These are phyloP conservation scores for Botryotinia globosa DNA, from an alignment of 2,329 filamentous ascomycete species.

Conservation along the genomic window DNA sequence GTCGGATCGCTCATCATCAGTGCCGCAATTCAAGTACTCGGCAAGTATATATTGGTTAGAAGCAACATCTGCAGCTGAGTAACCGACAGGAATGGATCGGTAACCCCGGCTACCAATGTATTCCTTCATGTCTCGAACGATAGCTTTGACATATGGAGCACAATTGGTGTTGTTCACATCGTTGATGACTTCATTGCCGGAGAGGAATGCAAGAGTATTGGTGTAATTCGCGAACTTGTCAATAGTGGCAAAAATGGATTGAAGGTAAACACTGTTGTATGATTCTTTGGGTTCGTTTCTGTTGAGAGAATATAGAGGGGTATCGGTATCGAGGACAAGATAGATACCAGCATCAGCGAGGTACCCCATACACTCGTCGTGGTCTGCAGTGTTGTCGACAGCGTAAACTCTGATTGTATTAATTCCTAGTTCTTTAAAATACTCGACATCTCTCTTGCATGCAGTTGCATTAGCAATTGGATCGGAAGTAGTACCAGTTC, in stretches of 20 bases:
- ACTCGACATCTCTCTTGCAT: constrained; percentile 63
- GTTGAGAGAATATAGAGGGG: constrained; percentile 67
- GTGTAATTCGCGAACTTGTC: constrained; percentile 64
- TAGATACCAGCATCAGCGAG: constrained; percentile 70
- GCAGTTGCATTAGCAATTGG: constrained; percentile 58
- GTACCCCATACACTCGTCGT: constrained; percentile 66
- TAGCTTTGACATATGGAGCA: constrained; percentile 57
- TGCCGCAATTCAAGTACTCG: constrained; percentile 71
- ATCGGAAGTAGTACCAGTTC: constrained; percentile 56
- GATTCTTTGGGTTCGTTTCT: constrained; percentile 56
- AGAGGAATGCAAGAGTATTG: constrained; percentile 66
- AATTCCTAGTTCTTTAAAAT: constrained; percentile 67
- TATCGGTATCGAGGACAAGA: constrained; percentile 69
- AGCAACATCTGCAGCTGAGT: constrained; percentile 64
- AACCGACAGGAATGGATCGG: constrained; percentile 54
- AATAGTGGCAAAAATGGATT: constrained; percentile 69
- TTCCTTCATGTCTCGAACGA: constrained; percentile 55
- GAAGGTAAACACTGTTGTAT: constrained; percentile 69
- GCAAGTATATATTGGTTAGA: constrained; percentile 68
- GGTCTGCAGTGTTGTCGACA: constrained; percentile 65
- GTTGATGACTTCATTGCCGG: constrained; percentile 60
- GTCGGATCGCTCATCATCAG: constrained; percentile 63
- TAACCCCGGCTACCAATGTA: constrained; percentile 50
- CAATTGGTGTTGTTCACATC: constrained; percentile 48
- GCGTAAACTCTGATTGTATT: constrained; percentile 74